Base-by-base conservation (phyloP, 2,329 filamentous ascomycete species). In the Fusarium sp. region DNA sequence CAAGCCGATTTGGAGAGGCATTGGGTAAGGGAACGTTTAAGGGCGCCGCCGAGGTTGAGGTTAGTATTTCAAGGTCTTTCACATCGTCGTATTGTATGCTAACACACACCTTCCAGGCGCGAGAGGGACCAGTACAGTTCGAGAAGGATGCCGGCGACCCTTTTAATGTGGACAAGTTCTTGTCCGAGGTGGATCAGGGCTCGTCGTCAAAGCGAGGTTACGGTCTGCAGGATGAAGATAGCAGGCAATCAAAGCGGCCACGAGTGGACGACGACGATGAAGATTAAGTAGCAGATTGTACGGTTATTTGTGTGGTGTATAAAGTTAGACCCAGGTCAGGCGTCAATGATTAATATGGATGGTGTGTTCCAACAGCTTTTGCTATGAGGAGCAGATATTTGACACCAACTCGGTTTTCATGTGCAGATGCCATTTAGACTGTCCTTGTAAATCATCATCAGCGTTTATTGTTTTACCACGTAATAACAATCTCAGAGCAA, bases 111-210 rank as follows among this genome's bases (percentile, higher is more conserved):
- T 59, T 55, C 61, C 76, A 93, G 90, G 91, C 90, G 70, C 90
- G 95, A 64, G 94, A 97, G 78, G 96, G 96, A 6, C 96, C 96
- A 0, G 96, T 99, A 31, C 94, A 98, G 82, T 99, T 99, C 78
- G 96, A 98, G 83, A 97, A 96, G 83, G 96, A 98, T 62, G 89
- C 84, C 1, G 84, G 84, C 33, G 96, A 98, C 83, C 95, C 95
- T 1, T 98, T 98, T 82, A 95, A 97, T 58, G 96, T 98, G 75
- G 95, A 97, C 80, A 93, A 94, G 78, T 97, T 99, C 86, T 91
- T 99, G 81, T 92, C 91, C 38, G 95, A 98, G 81, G 95, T 88
- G 78, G 91, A 86, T 82, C 89, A 91, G 81, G 87, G 85, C 66
- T 83, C 85, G n/a, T 85, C 88, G 4, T 87, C 89, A 4, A 94